Percentiles rank a stretch among this genome's conserved stretches.
Evolutionary conservation across 2,329 filamentous ascomycete genomes (phyloP).

Genomic region (Trichoderma pleuroti): DNA sequence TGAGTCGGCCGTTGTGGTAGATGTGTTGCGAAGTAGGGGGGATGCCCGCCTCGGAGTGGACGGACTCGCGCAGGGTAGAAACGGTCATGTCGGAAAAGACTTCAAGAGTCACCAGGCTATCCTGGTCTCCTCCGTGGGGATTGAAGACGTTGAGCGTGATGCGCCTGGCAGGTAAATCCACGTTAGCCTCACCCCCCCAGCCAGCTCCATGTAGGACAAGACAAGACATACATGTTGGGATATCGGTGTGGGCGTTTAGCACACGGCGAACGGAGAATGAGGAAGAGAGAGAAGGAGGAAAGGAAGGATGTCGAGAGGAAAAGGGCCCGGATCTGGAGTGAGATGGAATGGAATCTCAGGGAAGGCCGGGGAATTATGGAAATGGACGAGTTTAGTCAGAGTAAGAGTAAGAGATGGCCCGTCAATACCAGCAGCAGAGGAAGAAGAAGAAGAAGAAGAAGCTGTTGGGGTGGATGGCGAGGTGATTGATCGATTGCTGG

Average conservation of each 20-base stretch:
- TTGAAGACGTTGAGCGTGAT: constrained; percentile 83
- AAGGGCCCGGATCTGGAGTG: not conserved
- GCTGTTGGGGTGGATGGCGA: not conserved
- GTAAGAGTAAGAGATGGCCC: not conserved
- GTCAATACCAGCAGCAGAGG: not conserved
- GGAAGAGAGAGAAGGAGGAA: too few relatives aligned
- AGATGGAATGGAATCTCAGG: constrained; percentile 1
- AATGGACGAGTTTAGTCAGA: not conserved
- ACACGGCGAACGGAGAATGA: not conserved
- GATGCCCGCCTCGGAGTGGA: constrained; percentile 78
- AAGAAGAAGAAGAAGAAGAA: not conserved
- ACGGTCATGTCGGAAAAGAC: constrained; percentile 79
- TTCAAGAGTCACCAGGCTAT: constrained; percentile 77
- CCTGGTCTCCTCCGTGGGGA: constrained; percentile 62
- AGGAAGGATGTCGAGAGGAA: not conserved
- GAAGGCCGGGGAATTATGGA: not conserved
- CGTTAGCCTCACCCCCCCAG: not conserved
- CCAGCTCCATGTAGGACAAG: not conserved
- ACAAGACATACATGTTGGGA: constrained; percentile 13
- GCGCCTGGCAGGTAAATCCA: constrained; percentile 54
- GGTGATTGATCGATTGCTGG: not conserved
- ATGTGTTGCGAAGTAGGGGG: constrained; percentile 73
- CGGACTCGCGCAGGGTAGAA: constrained; percentile 79
- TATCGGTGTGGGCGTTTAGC: not conserved
- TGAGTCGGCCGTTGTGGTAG: constrained; percentile 82